These are phyloP conservation scores for Globisporangium mamillatum DNA, from an alignment of 352 stramenopile genomes.

Conservation along the genomic window DNA sequence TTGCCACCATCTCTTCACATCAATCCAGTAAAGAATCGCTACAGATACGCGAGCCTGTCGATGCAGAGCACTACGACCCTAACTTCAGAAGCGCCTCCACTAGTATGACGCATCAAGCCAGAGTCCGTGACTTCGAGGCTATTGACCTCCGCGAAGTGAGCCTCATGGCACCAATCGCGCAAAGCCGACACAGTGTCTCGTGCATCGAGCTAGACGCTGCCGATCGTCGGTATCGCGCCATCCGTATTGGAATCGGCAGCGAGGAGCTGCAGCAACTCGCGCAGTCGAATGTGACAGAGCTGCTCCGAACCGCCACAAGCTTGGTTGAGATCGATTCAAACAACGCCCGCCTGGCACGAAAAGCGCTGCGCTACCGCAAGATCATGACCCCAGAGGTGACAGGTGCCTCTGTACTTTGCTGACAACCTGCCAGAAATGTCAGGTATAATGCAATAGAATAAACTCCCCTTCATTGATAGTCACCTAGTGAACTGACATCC, in stretches of 20 bases:
- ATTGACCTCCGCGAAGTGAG: neutral
- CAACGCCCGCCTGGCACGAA: conserved; percentile 23
- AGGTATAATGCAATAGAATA: too few species aligned
- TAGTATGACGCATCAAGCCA: neutral
- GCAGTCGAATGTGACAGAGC: neutral
- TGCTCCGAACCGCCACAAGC: neutral
- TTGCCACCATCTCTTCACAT: too few species aligned
- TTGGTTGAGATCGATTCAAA: conserved; percentile 10
- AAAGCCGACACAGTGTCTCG: neutral
- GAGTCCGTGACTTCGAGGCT: neutral
- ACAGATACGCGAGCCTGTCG: too few species aligned
- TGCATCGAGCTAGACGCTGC: conserved; percentile 8
- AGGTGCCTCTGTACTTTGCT: too few species aligned
- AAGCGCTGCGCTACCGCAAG: conserved; percentile 21
- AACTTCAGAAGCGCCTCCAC: neutral
- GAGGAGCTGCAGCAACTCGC: conserved; percentile 19
- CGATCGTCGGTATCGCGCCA: conserved; percentile 22
- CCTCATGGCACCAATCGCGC: neutral
- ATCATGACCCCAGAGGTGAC: neutral
- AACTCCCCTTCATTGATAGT: too few species aligned
- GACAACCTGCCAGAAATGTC: too few species aligned
- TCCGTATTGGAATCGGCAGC: conserved; percentile 27
- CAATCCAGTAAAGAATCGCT: too few species aligned
- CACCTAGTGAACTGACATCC: too few species aligned
- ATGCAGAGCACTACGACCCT: too few species aligned